Conservation (phyloP, 2,329 filamentous ascomycete genomes). For the Beauveria scarabaeidicola region DNA sequence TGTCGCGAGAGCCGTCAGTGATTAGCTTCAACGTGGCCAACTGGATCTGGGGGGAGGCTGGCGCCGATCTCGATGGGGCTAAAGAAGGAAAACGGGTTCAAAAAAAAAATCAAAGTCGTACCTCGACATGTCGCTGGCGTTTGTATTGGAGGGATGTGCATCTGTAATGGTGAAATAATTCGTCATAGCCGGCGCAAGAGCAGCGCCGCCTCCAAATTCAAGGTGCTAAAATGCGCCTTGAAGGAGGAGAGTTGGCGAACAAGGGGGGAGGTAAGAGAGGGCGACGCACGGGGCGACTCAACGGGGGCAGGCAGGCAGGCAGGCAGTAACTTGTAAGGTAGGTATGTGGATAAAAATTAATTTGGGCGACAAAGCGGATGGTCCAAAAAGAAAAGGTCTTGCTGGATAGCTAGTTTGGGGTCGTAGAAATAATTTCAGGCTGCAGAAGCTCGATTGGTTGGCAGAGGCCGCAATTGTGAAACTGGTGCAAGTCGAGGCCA, state of each 20-base stretch:
- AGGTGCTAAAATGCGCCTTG: constrained; percentile 12
- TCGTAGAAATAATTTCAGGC: too few species aligned
- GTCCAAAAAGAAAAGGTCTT: too few species aligned
- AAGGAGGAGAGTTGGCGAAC: not conserved
- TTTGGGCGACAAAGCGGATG: too few species aligned
- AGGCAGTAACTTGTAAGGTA: too few species aligned
- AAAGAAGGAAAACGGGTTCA: not conserved
- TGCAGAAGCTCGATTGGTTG: too few species aligned
- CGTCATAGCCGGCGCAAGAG: constrained; percentile 36
- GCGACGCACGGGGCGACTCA: constrained; percentile 7
- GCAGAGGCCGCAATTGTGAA: too few species aligned
- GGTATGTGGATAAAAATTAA: not conserved
- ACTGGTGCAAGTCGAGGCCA: too few species aligned
- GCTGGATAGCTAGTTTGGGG: too few species aligned
- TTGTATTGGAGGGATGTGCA: constrained; percentile 33
- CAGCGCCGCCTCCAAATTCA: constrained; percentile 11
- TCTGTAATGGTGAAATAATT: constrained; percentile 45
- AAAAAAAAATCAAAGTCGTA: constrained; percentile 18
- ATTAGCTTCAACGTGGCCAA: constrained; percentile 7
- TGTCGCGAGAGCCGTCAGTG: constrained; percentile 8
- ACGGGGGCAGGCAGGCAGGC: not conserved
- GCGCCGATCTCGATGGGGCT: not conserved
- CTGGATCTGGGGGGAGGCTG: not conserved
- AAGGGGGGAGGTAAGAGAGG: not conserved
- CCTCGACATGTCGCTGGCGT: constrained; percentile 42